Percentiles rank a stretch among this genome's conserved stretches.
Evolutionary conservation across 345 rosid genomes (phyloP).

Genomic region (Salix purpurea): DNA sequence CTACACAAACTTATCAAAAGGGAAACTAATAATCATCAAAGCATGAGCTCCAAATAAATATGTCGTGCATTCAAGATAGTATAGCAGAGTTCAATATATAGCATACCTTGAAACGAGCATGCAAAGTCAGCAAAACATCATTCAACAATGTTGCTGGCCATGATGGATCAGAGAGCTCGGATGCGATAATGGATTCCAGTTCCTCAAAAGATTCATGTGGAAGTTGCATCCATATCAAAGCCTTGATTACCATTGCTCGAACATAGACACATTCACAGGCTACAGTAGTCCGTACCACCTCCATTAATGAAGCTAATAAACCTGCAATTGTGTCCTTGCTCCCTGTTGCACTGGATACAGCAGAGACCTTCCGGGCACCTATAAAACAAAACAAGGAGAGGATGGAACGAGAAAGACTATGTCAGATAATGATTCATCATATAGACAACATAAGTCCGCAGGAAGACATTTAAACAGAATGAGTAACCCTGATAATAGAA

Average conservation of each 20-base stretch:
- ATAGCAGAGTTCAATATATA: neutral
- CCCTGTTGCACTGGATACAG: conserved; percentile 59
- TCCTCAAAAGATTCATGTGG: conserved; percentile 92
- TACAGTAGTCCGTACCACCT: conserved; percentile 97
- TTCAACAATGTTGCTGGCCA: conserved; percentile 94
- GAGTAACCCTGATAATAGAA: neutral
- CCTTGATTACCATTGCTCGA: conserved; percentile 97
- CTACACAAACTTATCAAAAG: neutral
- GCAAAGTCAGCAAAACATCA: conserved; percentile 92
- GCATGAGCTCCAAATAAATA: neutral
- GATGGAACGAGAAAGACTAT: neutral
- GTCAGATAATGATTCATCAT: conserved; percentile 1
- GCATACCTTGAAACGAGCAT: conserved; percentile 98
- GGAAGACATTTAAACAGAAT: neutral
- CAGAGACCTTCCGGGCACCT: conserved; percentile 65
- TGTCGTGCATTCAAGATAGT: neutral
- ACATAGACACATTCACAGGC: conserved; percentile 99
- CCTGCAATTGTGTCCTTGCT: conserved; percentile 88
- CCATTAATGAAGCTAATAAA: conserved; percentile 89
- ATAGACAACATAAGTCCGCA: neutral
- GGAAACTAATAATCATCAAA: neutral
- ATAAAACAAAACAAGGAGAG: conserved; percentile 11
- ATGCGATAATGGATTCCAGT: conserved; percentile 88
- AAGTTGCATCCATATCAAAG: conserved; percentile 99
- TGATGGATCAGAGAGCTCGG: conserved; percentile 97